Base-by-base conservation (phyloP, 495 filamentous ascomycete genomes). In the Talaromyces proteolyticus region DNA sequence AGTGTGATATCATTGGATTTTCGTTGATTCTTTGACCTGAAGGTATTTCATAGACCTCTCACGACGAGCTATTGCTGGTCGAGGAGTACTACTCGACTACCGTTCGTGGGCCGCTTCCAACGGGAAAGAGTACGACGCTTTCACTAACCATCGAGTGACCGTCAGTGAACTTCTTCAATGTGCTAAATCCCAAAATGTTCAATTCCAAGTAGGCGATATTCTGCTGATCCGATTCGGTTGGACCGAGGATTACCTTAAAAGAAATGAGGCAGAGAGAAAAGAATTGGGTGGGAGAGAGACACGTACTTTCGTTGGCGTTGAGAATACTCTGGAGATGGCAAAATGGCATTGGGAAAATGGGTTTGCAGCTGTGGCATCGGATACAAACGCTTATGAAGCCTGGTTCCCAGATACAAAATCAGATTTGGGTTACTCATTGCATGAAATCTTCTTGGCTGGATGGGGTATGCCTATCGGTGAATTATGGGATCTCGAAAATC, bases 161-260 rank as follows among this genome's bases (percentile, higher is more conserved):
- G 63, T 76, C 0, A 71, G 75, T 43, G 69, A 68, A 14, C 68
- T 76, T 19, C 61, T 61, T 23, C 58, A 63, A n/a, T 77, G 71
- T n/a, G 68, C 68, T 2, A 67, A 74, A 50, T 80, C 82, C 19
- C 80, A 77, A 23, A 77, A 83, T 44, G 74, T 87, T 57, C 65
- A 72, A 42, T 73, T 83, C 48, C 61, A 71, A 40, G 57, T 58
- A 18, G 80, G 80, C 5, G 87, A 91, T 57, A 79, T 91, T 45
- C 72, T 91, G 49, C 78, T 90, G 59, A 62, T 91, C 14, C 77
- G 87, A n/a, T 79, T 79, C 4, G 86, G 87, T 0, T 53, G 45
- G 44, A 40, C 79, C 85, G 56, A 69, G 55, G 17, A 60, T 29
- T 43, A 65, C 43, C 59, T 78, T 60, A 78, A 69, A 57, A 47